phyloP scores from a whole-genome alignment of 768 basidiomycete species.

The Clitopilus passeckerianus region DNA sequence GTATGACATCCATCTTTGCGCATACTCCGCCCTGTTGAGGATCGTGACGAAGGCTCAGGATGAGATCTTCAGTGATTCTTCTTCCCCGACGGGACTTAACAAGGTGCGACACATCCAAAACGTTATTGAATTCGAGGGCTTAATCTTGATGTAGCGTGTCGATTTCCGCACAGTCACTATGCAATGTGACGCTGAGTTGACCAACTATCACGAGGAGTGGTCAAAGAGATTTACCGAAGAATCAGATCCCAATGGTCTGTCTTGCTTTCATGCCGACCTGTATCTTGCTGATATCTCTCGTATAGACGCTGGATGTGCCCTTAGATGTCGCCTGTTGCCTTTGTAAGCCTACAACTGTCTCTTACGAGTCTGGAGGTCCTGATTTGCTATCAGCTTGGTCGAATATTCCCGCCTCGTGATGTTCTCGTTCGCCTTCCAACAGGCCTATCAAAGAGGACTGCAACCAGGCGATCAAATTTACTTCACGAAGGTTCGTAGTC shows the following conservation, averaged over 20 bases:
- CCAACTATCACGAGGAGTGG: constrained; percentile 65
- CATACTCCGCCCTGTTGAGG: constrained; percentile 62
- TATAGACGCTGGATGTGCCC: constrained; percentile 50
- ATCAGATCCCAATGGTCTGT: constrained; percentile 52
- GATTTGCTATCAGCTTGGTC: constrained; percentile 45
- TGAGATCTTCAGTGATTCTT: constrained; percentile 68
- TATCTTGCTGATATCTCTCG: constrained; percentile 2
- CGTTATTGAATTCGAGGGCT: background rate
- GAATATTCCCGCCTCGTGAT: constrained; percentile 78
- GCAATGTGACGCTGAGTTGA: constrained; percentile 53
- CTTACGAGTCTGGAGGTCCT: constrained; percentile 8
- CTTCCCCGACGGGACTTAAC: constrained; percentile 63
- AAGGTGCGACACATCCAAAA: constrained; percentile 36
- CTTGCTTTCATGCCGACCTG: background rate
- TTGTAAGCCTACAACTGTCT: constrained; percentile 46
- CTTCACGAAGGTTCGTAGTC: constrained; percentile 52
- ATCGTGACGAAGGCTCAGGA: constrained; percentile 75
- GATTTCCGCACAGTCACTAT: constrained; percentile 66
- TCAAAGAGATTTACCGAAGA: constrained; percentile 49
- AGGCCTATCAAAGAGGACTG: constrained; percentile 70
- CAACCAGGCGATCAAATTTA: constrained; percentile 58
- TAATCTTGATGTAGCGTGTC: constrained; percentile 38
- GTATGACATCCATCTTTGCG: constrained; percentile 77
- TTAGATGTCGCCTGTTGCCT: constrained; percentile 65
- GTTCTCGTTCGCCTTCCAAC: constrained; percentile 85